Conservation (phyloP, 768 basidiomycete species). For the Tulasnella sp. region DNA sequence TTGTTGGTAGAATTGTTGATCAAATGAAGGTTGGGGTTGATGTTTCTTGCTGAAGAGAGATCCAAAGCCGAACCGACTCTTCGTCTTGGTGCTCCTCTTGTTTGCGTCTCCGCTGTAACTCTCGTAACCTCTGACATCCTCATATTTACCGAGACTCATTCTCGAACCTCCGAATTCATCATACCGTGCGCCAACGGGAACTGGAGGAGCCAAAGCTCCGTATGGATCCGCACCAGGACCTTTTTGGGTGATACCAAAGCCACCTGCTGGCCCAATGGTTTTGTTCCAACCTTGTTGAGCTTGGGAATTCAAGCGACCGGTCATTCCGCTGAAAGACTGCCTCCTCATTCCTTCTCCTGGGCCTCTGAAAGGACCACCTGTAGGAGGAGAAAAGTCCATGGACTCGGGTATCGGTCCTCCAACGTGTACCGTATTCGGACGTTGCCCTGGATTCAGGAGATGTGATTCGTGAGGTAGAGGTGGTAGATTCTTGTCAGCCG, state of each 20-base stretch:
- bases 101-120: too few relatives aligned
- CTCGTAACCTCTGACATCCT: slow-evolving; percentile 26
- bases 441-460: slow-evolving; percentile 41
- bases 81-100: not conserved
- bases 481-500: slow-evolving; percentile 50
- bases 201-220: slow-evolving; percentile 30
- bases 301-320: slow-evolving; percentile 32
- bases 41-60: slow-evolving; percentile 12
- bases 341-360: slow-evolving; percentile 38
- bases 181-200: slow-evolving; percentile 37
- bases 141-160: slow-evolving; percentile 36
- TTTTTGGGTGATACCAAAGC: too few relatives aligned
- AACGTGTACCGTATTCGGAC: slow-evolving; percentile 47
- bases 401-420: too few relatives aligned
- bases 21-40: too few relatives aligned
- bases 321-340: slow-evolving; percentile 63
- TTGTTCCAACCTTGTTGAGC: slow-evolving; percentile 6
- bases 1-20: slow-evolving; percentile 4
- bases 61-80: slow-evolving; percentile 8
- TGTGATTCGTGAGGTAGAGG: slow-evolving; percentile 50
- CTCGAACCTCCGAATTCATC: slow-evolving; percentile 64
- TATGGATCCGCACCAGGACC: too few relatives aligned
- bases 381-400: too few relatives aligned
- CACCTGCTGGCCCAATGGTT: too few relatives aligned
- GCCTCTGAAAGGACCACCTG: slow-evolving; percentile 33